Evolutionary conservation across 2,329 filamentous ascomycete species (phyloP), one percentile per base, ranked within the genome.

Genomic region (Cercospora janseana): DNA sequence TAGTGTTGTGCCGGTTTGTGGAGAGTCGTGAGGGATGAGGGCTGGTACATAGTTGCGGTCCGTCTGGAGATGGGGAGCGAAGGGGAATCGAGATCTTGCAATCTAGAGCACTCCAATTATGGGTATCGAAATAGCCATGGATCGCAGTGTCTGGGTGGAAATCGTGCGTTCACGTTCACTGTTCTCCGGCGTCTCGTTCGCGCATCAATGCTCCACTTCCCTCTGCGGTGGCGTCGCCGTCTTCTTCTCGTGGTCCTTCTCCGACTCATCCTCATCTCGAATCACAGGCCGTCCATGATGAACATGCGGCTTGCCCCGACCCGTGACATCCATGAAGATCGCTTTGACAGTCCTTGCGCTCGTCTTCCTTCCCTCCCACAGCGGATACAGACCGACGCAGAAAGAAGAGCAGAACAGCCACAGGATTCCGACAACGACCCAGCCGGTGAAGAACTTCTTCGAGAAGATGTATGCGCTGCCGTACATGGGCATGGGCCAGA

Each of bases 401-500:
- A 85, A 75, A 2, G 83, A 72, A 3, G 82, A 86, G 61, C 79
- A 81, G 66, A 90, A 89, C 59, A 92, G 78, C 88, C 88, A 93
- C 32, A 91, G 74, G 47, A 93, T 87, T 7, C 85, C 86, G 1
- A 81, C 77, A 8, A 90, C 81, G 4, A 60, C 56, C 63, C 63
- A 65, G 16, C 62, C 62, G 1, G 62, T 64, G 51, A 92, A 93
- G 75, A 93, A 93, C 18, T 76, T 77, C 74, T 88, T 86, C 68
- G 78, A 83, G 71, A 93, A 94, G 46, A 95, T 79, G 66, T 95
- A 95, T 1, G 80, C 80, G 0, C 78, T 78, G 8, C 88, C 90
- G 64, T 93, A 95, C 82, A 95, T 83, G 1, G 90, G 90, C 79
- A 95, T 92, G 0, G 91, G 90, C 89, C 90, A 95, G 12, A 95